phyloP scores from a whole-genome alignment of 371 early-diverging fungal species.

The Lichtheimia ramosa region DNA sequence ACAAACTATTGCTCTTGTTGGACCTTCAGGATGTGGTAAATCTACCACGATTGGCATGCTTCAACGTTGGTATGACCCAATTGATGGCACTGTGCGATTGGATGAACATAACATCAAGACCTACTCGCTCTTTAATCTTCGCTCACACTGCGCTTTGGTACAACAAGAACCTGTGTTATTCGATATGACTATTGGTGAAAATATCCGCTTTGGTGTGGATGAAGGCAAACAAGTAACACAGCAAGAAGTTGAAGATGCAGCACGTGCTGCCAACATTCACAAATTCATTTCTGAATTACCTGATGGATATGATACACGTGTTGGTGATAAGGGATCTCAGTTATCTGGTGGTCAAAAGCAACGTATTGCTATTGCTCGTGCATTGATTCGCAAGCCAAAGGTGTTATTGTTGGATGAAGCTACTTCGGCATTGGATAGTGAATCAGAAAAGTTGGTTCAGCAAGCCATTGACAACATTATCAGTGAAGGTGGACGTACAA shows the following conservation, averaged over 20 bases:
- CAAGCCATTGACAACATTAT: slow-evolving; percentile 76
- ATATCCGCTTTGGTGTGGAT: slow-evolving; percentile 67
- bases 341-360: slow-evolving; percentile 27
- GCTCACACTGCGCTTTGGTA: slow-evolving; percentile 76
- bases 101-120: slow-evolving; percentile 68
- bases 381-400: slow-evolving; percentile 76
- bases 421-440: slow-evolving; percentile 88
- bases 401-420: slow-evolving; percentile 94
- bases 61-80: slow-evolving; percentile 84
- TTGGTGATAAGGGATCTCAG: slow-evolving; percentile 72
- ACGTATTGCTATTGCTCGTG: slow-evolving; percentile 48
- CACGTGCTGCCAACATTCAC: slow-evolving; percentile 72
- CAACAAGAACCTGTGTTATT: slow-evolving; percentile 87
- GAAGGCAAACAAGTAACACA: slow-evolving; percentile 44
- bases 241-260: slow-evolving; percentile 60
- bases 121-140: slow-evolving; percentile 59
- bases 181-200: slow-evolving; percentile 74
- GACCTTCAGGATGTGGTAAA: slow-evolving; percentile 61
- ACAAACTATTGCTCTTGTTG: slow-evolving; percentile 83
- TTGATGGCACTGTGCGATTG: slow-evolving; percentile 54
- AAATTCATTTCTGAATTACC: slow-evolving; percentile 68
- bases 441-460: slow-evolving; percentile 87
- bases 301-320: slow-evolving; percentile 75
- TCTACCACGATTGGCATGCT: slow-evolving; percentile 79
- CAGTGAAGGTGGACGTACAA: slow-evolving; percentile 55